Conservation (phyloP, 2,329 filamentous ascomycete species). For the Fusarium fracticaudum region DNA sequence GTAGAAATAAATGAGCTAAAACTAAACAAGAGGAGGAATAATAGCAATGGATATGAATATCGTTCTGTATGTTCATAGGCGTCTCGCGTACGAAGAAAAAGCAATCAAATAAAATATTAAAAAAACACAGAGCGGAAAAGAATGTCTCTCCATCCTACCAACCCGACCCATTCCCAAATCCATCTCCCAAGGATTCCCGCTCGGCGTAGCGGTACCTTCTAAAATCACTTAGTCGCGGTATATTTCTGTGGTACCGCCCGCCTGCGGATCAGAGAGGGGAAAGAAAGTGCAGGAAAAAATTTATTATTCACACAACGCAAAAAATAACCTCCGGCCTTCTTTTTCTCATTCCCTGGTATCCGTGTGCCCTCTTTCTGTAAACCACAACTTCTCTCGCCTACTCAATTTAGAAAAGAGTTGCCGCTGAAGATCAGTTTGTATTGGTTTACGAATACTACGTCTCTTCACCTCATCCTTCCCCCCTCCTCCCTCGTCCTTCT, state of each 20-base stretch:
- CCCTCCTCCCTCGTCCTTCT: conserved; percentile 14
- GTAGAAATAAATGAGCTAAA: background rate
- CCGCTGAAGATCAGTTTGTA: conserved; percentile 30
- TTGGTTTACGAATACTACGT: conserved; percentile 2
- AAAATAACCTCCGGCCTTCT: conserved; percentile 47
- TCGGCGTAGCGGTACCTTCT: conserved; percentile 36
- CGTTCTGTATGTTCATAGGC: background rate
- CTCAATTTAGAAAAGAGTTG: conserved; percentile 45
- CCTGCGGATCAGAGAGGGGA: conserved; percentile 34
- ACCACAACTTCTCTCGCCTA: conserved; percentile 43
- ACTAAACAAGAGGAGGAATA: background rate
- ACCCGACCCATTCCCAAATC: conserved; percentile 8
- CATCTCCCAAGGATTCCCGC: conserved; percentile 31
- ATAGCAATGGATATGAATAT: background rate
- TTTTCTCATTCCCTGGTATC: conserved; percentile 41
- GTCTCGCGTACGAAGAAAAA: background rate
- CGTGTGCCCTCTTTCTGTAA: conserved; percentile 42
- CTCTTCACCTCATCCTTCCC: background rate
- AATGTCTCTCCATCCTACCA: conserved; percentile 24
- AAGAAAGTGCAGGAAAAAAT: conserved; percentile 51
- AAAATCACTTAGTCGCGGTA: conserved; percentile 28
- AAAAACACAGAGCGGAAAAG: conserved; percentile 8
- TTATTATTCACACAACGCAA: conserved; percentile 54
- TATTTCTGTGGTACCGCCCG: conserved; percentile 17
- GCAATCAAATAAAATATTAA: background rate